phyloP scores from a whole-genome alignment of 1,284 basidiomycete genomes.

The Heimioporus punctisporus region DNA sequence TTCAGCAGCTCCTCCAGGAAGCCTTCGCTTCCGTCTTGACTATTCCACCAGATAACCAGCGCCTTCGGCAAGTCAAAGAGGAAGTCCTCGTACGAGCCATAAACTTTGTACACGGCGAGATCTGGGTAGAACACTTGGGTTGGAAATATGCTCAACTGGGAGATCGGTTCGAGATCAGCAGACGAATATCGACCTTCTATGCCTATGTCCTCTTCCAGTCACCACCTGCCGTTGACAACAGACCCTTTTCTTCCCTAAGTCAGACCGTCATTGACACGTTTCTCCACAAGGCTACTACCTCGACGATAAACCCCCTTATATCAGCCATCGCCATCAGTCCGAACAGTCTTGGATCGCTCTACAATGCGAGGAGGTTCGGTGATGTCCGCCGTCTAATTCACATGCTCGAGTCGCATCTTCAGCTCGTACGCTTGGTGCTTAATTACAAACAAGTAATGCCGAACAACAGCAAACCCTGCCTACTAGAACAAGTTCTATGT shows the following conservation, averaged over 20 bases:
- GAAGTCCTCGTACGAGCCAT: constrained; percentile 80
- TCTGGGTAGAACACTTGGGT: constrained; percentile 83
- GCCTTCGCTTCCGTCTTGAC: constrained; percentile 58
- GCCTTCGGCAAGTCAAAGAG: constrained; percentile 73
- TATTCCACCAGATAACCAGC: constrained; percentile 55
- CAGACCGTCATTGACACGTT: constrained; percentile 67
- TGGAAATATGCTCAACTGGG: constrained; percentile 84
- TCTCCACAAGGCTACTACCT: constrained; percentile 69
- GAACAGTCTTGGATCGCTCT: constrained; percentile 59
- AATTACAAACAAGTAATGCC: constrained; percentile 54
- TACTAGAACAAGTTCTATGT: constrained; percentile 78
- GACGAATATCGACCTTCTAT: constrained; percentile 67
- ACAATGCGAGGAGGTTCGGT: constrained; percentile 61
- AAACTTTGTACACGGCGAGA: constrained; percentile 78
- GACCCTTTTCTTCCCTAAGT: constrained; percentile 60
- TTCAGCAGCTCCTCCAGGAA: constrained; percentile 77
- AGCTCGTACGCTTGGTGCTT: constrained; percentile 61
- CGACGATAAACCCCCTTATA: constrained; percentile 77
- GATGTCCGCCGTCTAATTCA: constrained; percentile 73
- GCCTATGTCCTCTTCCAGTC: constrained; percentile 66
- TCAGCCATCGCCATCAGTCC: constrained; percentile 65
- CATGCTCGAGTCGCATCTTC: constrained; percentile 68
- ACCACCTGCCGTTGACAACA: constrained; percentile 50
- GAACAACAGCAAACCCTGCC: constrained; percentile 48
- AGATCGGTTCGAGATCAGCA: constrained; percentile 82